Percentiles rank a stretch among this genome's conserved stretches.
Evolutionary conservation across 2,329 filamentous ascomycete genomes (phyloP).

Genomic region (Fusarium protoensiforme): DNA sequence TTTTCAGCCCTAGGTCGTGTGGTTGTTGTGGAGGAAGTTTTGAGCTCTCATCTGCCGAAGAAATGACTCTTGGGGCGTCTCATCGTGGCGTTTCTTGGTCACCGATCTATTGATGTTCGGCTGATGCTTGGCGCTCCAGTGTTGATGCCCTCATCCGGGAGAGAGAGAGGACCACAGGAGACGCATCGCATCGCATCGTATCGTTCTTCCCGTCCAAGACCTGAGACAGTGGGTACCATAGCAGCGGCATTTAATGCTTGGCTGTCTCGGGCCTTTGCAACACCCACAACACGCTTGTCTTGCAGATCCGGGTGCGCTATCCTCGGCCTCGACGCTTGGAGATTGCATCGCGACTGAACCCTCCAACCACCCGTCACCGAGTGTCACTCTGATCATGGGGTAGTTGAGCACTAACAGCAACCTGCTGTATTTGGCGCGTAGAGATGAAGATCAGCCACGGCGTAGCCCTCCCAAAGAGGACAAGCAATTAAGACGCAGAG

Average conservation of each 20-base stretch:
- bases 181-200: slow-evolving; percentile 7
- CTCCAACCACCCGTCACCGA: slow-evolving; percentile 1
- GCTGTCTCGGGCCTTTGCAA: slow-evolving; percentile 8
- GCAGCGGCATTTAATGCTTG: slow-evolving; percentile 11
- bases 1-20: neutral
- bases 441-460: slow-evolving; percentile 41
- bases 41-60: neutral
- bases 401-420: slow-evolving; percentile 7
- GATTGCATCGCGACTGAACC: neutral
- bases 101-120: slow-evolving; percentile 22
- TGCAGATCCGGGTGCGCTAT: slow-evolving; percentile 17
- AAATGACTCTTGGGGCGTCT: neutral
- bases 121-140: slow-evolving; percentile 10
- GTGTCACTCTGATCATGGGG: slow-evolving; percentile 7
- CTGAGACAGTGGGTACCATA: slow-evolving; percentile 39
- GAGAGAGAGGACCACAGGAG: neutral
- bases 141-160: neutral
- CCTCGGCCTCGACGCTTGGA: slow-evolving; percentile 9
- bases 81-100: slow-evolving; percentile 24
- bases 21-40: slow-evolving; percentile 3
- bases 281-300: neutral
- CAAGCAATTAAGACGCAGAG: slow-evolving; percentile 18
- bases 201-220: slow-evolving; percentile 30
- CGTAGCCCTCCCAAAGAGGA: slow-evolving; percentile 24
- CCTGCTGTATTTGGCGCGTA: slow-evolving; percentile 31